Percentiles rank a stretch among this genome's conserved stretches.
phyloP scores from a whole-genome alignment of 768 basidiomycete species.

The Gymnopilus dilepis region DNA sequence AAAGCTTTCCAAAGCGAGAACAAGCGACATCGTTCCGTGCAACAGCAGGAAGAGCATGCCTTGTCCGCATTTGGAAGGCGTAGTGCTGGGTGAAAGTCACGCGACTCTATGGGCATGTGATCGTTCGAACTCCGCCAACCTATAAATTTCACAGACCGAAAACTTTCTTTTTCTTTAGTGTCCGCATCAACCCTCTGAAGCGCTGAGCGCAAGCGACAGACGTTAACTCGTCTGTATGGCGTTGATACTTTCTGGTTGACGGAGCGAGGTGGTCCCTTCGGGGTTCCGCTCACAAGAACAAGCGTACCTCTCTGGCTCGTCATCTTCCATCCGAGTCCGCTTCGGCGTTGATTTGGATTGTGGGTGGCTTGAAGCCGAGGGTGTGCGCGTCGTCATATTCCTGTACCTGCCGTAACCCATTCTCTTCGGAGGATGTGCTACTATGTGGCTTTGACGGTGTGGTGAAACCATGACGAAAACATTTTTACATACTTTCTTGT shows the following conservation, averaged over 20 bases:
- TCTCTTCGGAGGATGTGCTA: constrained; percentile 48
- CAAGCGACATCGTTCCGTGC: constrained; percentile 2
- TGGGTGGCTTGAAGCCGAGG: constrained; percentile 47
- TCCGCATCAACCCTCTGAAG: constrained; percentile 72
- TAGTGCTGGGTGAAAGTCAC: constrained; percentile 5
- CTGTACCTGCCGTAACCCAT: constrained; percentile 72
- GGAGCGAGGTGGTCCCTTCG: constrained; percentile 67
- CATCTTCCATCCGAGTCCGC: constrained; percentile 49
- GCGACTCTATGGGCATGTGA: constrained; percentile 9
- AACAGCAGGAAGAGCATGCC: neutral
- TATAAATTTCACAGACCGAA: constrained; percentile 31
- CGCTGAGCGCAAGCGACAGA: constrained; percentile 57
- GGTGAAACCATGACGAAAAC: constrained; percentile 84
- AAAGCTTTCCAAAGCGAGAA: constrained; percentile 18
- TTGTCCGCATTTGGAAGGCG: constrained; percentile 24
- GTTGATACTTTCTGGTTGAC: constrained; percentile 72
- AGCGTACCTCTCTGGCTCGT: constrained; percentile 43
- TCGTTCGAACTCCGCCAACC: constrained; percentile 36
- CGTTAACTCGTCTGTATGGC: constrained; percentile 60
- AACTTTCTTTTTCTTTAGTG: constrained; percentile 51
- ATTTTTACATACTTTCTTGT: constrained; percentile 30
- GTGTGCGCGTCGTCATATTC: constrained; percentile 75
- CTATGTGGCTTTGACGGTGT: constrained; percentile 84
- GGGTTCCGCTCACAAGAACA: constrained; percentile 47
- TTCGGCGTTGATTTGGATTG: constrained; percentile 59